A percentile compares a stretch with the other conserved stretches of the same genome.
Conservation (phyloP, 2,329 filamentous ascomycete species). For the Camptophora hylomeconis region DNA sequence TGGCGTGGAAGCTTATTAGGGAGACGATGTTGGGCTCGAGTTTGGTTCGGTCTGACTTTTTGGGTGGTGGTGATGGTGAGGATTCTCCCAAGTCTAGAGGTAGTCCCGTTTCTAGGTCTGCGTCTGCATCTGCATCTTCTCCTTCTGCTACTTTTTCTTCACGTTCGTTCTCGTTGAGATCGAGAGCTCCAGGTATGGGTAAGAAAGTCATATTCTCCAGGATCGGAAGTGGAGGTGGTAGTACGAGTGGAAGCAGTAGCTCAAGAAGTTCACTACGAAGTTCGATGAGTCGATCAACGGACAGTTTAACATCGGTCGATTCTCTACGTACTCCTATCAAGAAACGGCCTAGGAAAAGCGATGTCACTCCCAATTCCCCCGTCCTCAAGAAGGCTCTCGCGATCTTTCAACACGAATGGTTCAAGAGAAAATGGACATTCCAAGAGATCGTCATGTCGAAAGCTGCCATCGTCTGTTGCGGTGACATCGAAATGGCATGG, state of each 20-base stretch:
- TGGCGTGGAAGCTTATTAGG: constrained; percentile 8
- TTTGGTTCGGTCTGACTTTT: constrained; percentile 10
- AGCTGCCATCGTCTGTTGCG: constrained; percentile 11
- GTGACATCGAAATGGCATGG: constrained; percentile 11
- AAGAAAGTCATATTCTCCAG: constrained; percentile 1
- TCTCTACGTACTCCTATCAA: too few relatives aligned
- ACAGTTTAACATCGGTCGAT: too few relatives aligned
- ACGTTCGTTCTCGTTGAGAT: too few relatives aligned
- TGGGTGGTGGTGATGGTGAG: too few relatives aligned
- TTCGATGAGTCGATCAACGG: too few relatives aligned
- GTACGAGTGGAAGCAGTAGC: constrained; percentile 3
- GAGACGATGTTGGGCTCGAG: constrained; percentile 10
- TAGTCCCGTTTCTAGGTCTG: too few relatives aligned
- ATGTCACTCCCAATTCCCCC: constrained; percentile 7
- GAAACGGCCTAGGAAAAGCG: constrained; percentile 4
- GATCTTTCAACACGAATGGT: constrained; percentile 11
- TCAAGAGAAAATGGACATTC: constrained; percentile 10
- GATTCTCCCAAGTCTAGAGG: too few relatives aligned
- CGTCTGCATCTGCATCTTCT: too few relatives aligned
- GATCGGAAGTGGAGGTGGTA: background rate
- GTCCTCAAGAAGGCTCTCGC: constrained; percentile 7
- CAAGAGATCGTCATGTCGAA: constrained; percentile 11
- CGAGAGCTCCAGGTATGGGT: too few relatives aligned
- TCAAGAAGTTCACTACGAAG: too few relatives aligned
- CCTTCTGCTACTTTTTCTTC: too few relatives aligned